These are phyloP conservation scores for Neocallimastix lanati DNA, from an alignment of 192 early-diverging fungal species.

Conservation along the genomic window DNA sequence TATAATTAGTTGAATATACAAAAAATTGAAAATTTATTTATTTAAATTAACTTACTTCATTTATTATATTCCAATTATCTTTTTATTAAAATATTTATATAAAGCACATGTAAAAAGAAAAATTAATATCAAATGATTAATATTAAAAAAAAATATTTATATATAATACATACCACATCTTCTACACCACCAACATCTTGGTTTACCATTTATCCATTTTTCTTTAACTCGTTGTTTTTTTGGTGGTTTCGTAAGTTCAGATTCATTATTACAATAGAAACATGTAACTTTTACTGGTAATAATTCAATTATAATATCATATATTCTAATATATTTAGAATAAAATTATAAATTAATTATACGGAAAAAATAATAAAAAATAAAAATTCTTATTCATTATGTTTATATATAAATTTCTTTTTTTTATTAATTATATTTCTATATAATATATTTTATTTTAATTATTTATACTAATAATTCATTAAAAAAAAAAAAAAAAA, in stretches of 20 bases:
- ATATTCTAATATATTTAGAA: background rate
- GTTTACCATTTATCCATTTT: background rate
- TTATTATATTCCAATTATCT: background rate
- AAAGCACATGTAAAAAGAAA: no score
- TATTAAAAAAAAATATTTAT: background rate
- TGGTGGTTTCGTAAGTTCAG: background rate
- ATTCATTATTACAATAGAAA: background rate
- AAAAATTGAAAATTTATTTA: no score
- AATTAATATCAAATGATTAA: background rate
- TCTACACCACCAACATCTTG: background rate
- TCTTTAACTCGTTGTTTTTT: background rate
- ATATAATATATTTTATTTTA: no score
- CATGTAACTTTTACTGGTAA: background rate
- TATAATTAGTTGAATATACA: no score
- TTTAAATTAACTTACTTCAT: background rate
- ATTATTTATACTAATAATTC: no score
- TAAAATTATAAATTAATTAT: no score
- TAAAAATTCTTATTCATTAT: no score
- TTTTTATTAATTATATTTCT: no score
- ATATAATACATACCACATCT: background rate
- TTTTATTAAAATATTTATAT: background rate
- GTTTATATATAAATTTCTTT: no score
- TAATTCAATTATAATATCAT: background rate
- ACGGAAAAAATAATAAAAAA: no score
- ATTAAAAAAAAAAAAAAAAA: no score